Percentiles rank a stretch among this genome's conserved stretches.
Evolutionary conservation across 176 grass and related monocot genomes (phyloP).

Genomic region (Phoenix dactylifera): DNA sequence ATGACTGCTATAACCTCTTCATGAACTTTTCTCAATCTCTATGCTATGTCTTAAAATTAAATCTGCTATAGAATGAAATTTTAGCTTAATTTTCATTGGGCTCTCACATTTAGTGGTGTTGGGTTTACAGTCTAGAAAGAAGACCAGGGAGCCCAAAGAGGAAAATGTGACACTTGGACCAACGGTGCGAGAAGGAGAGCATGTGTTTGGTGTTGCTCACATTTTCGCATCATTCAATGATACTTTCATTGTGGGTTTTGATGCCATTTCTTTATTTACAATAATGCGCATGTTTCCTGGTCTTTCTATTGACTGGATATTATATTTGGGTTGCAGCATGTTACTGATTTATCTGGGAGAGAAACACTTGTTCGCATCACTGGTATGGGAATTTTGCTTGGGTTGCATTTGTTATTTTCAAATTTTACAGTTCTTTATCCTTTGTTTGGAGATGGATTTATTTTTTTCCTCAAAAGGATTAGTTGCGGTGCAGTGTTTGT

Average conservation of each 20-base stretch:
- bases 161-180: slow-evolving; percentile 75
- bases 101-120: too few species aligned
- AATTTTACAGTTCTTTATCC: background rate
- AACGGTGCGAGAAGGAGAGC: slow-evolving; percentile 58
- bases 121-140: slow-evolving; percentile 52
- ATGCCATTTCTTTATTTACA: too few species aligned
- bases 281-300: background rate
- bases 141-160: slow-evolving; percentile 69
- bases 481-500: too few species aligned
- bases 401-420: too few species aligned
- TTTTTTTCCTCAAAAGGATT: too few species aligned
- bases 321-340: slow-evolving; percentile 36
- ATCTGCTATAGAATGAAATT: too few species aligned
- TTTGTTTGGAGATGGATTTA: background rate
- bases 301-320: background rate
- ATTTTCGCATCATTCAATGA: slow-evolving; percentile 87
- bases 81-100: too few species aligned
- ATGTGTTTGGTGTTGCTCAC: slow-evolving; percentile 61
- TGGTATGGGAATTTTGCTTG: slow-evolving; percentile 20
- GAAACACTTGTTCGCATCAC: slow-evolving; percentile 80
- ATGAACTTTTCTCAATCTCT: too few species aligned
- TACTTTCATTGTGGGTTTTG: slow-evolving; percentile 48
- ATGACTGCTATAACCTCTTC: too few species aligned
- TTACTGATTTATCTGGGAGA: slow-evolving; percentile 73
- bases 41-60: too few species aligned